These are phyloP conservation scores for Penicillium dipodomyicola DNA, from an alignment of 495 filamentous ascomycete species.

Conservation along the genomic window DNA sequence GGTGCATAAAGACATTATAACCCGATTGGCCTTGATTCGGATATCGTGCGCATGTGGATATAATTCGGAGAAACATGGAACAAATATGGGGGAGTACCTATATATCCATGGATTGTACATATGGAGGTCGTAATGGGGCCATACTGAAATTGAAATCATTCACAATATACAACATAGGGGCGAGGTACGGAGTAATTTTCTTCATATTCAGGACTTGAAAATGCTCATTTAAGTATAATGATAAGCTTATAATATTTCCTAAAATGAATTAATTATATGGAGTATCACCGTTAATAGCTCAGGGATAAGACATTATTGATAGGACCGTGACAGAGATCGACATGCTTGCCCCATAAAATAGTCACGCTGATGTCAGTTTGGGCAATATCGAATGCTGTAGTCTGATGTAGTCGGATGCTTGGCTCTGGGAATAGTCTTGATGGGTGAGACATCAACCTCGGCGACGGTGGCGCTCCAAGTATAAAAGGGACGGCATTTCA, in stretches of 20 bases:
- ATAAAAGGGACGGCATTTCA: slow-evolving; percentile 4
- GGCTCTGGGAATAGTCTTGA: not conserved
- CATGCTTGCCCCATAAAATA: slow-evolving; percentile 1
- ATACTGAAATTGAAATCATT: too few relatives aligned
- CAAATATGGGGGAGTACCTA: not conserved
- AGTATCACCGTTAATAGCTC: not conserved
- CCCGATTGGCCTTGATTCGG: slow-evolving; percentile 7
- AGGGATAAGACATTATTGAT: not conserved
- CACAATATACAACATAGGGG: too few relatives aligned
- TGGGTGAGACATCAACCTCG: slow-evolving; percentile 8
- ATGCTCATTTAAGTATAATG: too few relatives aligned
- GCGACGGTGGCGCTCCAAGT: slow-evolving; percentile 1
- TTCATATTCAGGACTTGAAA: too few relatives aligned
- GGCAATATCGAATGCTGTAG: not conserved
- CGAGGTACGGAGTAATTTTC: too few relatives aligned
- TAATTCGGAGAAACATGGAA: slow-evolving; percentile 9
- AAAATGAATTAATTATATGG: too few relatives aligned
- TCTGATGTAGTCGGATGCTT: not conserved
- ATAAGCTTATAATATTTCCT: too few relatives aligned
- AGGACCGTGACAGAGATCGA: not conserved
- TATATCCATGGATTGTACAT: too few relatives aligned
- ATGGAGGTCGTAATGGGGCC: too few relatives aligned
- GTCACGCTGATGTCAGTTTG: slow-evolving; percentile 2
- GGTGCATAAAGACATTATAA: not conserved
- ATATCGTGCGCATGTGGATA: not conserved